A percentile compares a stretch with the other conserved stretches of the same genome.
Evolutionary conservation across 257 asterid species (phyloP).

Genomic region (Salvia miltiorrhiza): DNA sequence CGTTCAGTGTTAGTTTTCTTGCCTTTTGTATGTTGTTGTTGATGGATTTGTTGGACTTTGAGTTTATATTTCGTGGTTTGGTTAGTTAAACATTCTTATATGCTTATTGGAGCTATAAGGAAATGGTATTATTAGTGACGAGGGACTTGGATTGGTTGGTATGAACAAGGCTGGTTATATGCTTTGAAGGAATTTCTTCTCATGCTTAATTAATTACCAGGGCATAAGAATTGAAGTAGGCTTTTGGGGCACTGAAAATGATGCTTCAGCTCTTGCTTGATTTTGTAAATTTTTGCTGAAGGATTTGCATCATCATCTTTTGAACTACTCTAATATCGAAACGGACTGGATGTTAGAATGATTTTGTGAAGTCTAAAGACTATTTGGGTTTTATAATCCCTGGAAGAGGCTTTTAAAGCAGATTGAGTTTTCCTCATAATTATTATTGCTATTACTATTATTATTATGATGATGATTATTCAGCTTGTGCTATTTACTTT

Average conservation of each 20-base stretch:
- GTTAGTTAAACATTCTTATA: not conserved
- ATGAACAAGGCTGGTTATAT: not conserved
- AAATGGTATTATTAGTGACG: not conserved
- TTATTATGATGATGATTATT: not conserved
- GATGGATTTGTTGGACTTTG: not conserved
- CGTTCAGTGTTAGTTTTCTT: not conserved
- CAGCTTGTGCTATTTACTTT: not conserved
- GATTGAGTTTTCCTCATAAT: not conserved
- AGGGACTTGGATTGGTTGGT: not conserved
- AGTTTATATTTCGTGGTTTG: not conserved
- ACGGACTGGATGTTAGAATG: not conserved
- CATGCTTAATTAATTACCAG: not conserved
- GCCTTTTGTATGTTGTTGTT: not conserved
- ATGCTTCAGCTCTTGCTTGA: not conserved
- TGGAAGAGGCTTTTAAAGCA: not conserved
- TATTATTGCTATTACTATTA: no score
- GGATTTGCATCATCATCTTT: not conserved
- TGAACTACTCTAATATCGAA: not conserved
- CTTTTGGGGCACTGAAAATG: not conserved
- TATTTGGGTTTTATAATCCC: not conserved
- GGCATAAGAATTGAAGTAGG: not conserved
- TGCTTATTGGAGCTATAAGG: not conserved
- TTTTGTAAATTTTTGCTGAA: not conserved
- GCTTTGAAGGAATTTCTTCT: not conserved
- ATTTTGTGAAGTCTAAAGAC: not conserved